Evolutionary conservation across 176 grass and related monocot genomes (phyloP), one percentile per base, ranked within the genome.

Genomic region (Melocanna baccifera): DNA sequence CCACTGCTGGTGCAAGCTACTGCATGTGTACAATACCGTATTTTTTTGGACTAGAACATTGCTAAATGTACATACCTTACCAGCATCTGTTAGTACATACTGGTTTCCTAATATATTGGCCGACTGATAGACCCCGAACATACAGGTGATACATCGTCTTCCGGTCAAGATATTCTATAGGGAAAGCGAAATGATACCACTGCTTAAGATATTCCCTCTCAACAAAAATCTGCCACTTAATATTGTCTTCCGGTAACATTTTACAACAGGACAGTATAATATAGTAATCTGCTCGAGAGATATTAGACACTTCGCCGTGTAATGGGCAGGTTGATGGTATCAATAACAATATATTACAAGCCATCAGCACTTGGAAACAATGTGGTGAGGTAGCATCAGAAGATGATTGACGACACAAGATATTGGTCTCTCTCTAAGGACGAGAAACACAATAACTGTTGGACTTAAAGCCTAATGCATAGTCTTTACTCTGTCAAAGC

Each of bases 211-310:
- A 58, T 12, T 12, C 22, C 22, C 41, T 1, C 26, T 1, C 0
- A 45, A 36, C 12, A n/a, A 73, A 73, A 63, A 37, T 2, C 16
- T 20, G 20, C 42, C 43, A 40, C 29, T 83, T 19, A 0, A 73
- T 50, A 72, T 43, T 22, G 12, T 25, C n/a, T 65, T 19, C 76
- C 11, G 47, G 26, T 56, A 48, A 77, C 77, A 90, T 86, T 66
- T 48, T 86, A 86, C 83, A 78, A 48, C n/a, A 67, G 14, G 15
- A 7, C 58, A 43, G 19, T 16, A 5, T 51, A 20, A 8, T 15
- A 58, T n/a, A 18, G 14, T 50, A 48, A 50, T 73, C 30, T 22
- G 15, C 47, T 36, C 48, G 9, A 10, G 9, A 34, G 47, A 36
- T 36, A 10, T 61, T 12, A 59, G 9, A n/a, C 34, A 25, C 4